A percentile compares a stretch with the other conserved stretches of the same genome.
phyloP scores from a whole-genome alignment of 75 land plant species.

The Pinus tabuliformis region DNA sequence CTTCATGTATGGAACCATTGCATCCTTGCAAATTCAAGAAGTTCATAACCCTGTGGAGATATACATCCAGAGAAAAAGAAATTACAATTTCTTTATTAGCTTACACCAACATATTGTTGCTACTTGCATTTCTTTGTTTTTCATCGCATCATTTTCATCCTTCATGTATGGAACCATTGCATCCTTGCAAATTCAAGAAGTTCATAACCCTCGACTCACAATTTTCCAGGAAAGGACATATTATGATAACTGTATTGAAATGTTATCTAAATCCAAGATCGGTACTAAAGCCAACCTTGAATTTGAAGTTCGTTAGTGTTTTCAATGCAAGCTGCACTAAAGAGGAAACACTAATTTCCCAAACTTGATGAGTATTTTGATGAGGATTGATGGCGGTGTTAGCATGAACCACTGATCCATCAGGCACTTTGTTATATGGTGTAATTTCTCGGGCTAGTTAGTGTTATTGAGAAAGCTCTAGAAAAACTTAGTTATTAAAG shows the following conservation, averaged over 20 bases:
- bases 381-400: conserved; percentile 21
- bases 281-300: conserved; percentile 57
- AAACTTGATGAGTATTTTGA: conserved; percentile 9
- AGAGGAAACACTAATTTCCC: conserved; percentile 54
- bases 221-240: not conserved
- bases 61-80: no score
- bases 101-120: conserved; percentile 74
- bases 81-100: no score
- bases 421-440: not conserved
- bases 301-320: conserved; percentile 77
- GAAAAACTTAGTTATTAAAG: no score
- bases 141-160: conserved; percentile 90
- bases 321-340: conserved; percentile 86
- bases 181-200: conserved; percentile 93
- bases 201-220: conserved; percentile 15
- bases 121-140: conserved; percentile 88
- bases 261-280: not conserved
- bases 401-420: conserved; percentile 34
- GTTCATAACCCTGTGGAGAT: no score
- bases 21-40: conserved; percentile 93
- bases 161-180: conserved; percentile 82
- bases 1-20: conserved; percentile 81
- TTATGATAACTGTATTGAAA: not conserved
- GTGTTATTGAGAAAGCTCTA: conserved; percentile 60
- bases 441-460: conserved; percentile 31